Evolutionary conservation across 345 rosid genomes (phyloP).

Genomic region (Murraya paniculata): DNA sequence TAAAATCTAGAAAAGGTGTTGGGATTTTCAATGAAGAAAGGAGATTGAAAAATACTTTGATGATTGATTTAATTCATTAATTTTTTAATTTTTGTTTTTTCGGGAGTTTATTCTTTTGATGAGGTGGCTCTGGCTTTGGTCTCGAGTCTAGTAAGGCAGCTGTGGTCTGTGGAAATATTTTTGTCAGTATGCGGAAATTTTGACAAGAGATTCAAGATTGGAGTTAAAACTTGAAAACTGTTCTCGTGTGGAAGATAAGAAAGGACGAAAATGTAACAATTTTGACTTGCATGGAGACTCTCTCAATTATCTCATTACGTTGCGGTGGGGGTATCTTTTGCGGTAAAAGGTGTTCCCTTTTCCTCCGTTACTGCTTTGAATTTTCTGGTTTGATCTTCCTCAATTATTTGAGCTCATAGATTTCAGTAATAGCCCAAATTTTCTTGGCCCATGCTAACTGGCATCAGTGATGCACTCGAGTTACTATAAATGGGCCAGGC

Average conservation of each 20-base stretch:
- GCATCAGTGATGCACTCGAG: background rate
- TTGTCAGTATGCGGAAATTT: background rate
- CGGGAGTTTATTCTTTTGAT: background rate
- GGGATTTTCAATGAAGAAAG: background rate
- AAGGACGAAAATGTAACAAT: background rate
- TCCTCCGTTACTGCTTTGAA: background rate
- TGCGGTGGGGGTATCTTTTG: background rate
- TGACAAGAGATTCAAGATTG: background rate
- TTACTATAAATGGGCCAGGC: background rate
- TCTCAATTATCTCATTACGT: background rate
- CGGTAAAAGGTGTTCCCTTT: background rate
- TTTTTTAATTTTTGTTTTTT: background rate
- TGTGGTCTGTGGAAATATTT: background rate
- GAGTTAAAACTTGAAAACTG: background rate
- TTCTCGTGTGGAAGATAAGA: background rate
- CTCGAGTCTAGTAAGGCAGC: constrained; percentile 14
- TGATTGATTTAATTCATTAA: background rate
- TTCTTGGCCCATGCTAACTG: background rate
- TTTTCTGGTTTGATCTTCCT: background rate
- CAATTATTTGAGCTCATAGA: background rate
- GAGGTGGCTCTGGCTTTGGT: background rate
- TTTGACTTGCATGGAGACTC: background rate
- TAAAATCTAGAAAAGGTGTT: background rate
- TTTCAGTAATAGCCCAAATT: background rate
- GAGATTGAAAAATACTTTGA: background rate